Percentiles rank a stretch among this genome's conserved stretches.
Conservation (phyloP, 495 filamentous ascomycete genomes). For the Aspergillus bridgeri region DNA sequence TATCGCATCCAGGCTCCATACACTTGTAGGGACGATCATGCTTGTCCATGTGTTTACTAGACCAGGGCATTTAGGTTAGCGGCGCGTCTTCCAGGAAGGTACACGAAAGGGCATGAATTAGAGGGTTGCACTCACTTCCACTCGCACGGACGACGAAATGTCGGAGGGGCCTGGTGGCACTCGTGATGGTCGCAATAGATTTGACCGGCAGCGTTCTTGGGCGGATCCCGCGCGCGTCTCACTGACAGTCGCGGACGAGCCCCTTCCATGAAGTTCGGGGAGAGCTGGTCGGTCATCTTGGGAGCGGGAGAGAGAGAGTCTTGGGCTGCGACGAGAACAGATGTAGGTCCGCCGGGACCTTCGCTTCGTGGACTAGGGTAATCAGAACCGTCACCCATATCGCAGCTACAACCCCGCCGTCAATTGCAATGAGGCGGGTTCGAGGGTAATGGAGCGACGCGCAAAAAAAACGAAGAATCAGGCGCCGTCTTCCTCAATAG, state of each 20-base stretch:
- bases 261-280: conserved; percentile 39
- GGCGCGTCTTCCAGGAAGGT: conserved; percentile 1
- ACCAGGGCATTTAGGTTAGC: conserved; percentile 20
- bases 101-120: background rate
- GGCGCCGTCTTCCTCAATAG: background rate
- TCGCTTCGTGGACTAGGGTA: conserved; percentile 52
- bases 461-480: background rate
- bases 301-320: conserved; percentile 35
- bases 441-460: conserved; percentile 3
- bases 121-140: conserved; percentile 67
- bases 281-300: conserved; percentile 42
- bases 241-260: conserved; percentile 44
- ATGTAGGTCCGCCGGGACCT: conserved; percentile 39
- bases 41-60: conserved; percentile 95
- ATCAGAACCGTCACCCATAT: conserved; percentile 51
- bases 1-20: conserved; percentile 69
- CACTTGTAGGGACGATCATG: conserved; percentile 91
- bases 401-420: conserved; percentile 35
- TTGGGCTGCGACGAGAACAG: conserved; percentile 38
- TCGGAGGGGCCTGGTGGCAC: conserved; percentile 52
- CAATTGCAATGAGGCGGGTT: conserved; percentile 25
- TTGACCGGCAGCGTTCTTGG: conserved; percentile 62
- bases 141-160: conserved; percentile 81
- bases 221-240: conserved; percentile 53
- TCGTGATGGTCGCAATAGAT: conserved; percentile 64